Evolutionary conservation across 2,329 filamentous ascomycete species (phyloP).

Genomic region (Aspergillus sp.): DNA sequence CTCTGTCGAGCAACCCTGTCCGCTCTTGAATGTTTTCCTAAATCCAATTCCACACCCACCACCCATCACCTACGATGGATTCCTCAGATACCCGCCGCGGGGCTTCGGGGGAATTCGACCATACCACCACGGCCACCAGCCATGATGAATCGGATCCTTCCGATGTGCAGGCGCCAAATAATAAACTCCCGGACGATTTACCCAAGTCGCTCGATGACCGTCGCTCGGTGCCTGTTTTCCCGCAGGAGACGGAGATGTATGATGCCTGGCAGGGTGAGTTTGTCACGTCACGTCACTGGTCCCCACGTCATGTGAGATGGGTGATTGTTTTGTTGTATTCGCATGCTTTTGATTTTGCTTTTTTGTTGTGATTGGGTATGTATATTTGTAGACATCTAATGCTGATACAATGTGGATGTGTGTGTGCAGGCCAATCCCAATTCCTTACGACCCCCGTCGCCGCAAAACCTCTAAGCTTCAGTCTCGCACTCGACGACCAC

Average conservation of each 20-base stretch:
- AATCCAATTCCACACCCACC: too few relatives aligned
- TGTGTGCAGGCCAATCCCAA: conserved; percentile 75
- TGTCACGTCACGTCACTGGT: neutral
- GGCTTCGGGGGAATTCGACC: too few relatives aligned
- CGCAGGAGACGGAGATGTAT: conserved; percentile 91
- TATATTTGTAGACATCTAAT: neutral
- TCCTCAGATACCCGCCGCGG: too few relatives aligned
- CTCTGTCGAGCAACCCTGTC: too few relatives aligned
- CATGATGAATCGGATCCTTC: neutral
- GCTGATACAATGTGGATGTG: neutral
- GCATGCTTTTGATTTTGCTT: neutral
- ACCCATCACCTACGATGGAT: too few relatives aligned
- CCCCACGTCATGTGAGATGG: neutral
- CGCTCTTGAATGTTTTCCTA: too few relatives aligned
- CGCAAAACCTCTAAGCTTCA: conserved; percentile 80
- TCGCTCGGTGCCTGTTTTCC: conserved; percentile 60
- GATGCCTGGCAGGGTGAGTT: conserved; percentile 92
- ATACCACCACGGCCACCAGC: neutral
- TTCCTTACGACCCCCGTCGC: conserved; percentile 83
- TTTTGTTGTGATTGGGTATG: neutral
- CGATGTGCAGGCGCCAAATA: neutral
- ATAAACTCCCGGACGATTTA: conserved; percentile 70
- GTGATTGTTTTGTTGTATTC: neutral
- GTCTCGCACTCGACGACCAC: conserved; percentile 75
- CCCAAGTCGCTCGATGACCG: conserved; percentile 90